These are phyloP conservation scores for Chrysoporthe austroafricana DNA, from an alignment of 2,329 filamentous ascomycete species.

Conservation along the genomic window DNA sequence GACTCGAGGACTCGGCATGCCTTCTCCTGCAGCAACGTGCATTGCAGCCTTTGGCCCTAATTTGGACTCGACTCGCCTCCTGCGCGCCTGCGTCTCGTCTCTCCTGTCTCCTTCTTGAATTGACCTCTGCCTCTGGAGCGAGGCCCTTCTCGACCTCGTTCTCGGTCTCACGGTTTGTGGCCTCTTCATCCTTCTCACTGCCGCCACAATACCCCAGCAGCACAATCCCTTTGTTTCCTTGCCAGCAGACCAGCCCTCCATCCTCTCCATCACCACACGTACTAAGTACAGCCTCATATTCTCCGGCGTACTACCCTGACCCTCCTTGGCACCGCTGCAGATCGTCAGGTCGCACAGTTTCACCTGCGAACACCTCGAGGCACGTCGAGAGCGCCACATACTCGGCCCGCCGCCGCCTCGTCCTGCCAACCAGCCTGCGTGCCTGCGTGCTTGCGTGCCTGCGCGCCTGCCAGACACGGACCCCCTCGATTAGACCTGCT, in stretches of 20 bases:
- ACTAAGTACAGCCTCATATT: not conserved
- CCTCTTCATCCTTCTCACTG: too few species aligned
- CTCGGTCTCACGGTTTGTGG: too few species aligned
- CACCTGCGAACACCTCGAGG: not conserved
- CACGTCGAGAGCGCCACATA: not conserved
- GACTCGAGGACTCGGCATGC: too few species aligned
- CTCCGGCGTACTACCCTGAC: not conserved
- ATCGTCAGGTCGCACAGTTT: not conserved
- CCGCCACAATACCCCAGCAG: not conserved
- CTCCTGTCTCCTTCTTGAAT: too few species aligned
- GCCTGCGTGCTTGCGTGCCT: too few species aligned
- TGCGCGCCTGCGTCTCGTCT: too few species aligned
- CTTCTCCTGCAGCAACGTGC: too few species aligned
- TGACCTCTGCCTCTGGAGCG: too few species aligned
- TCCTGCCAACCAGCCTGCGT: slow-evolving; percentile 7
- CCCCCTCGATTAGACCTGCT: not conserved
- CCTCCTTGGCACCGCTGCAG: not conserved
- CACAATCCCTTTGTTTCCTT: not conserved
- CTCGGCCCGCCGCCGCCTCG: not conserved
- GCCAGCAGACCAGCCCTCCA: not conserved
- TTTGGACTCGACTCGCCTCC: too few species aligned
- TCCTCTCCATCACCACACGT: not conserved
- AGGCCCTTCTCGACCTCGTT: too few species aligned
- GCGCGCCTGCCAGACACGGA: slow-evolving; percentile 6
- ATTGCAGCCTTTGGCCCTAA: too few species aligned